These are phyloP conservation scores for Dictyophora rubrovolvata DNA, from an alignment of 768 basidiomycete species.

Conservation along the genomic window DNA sequence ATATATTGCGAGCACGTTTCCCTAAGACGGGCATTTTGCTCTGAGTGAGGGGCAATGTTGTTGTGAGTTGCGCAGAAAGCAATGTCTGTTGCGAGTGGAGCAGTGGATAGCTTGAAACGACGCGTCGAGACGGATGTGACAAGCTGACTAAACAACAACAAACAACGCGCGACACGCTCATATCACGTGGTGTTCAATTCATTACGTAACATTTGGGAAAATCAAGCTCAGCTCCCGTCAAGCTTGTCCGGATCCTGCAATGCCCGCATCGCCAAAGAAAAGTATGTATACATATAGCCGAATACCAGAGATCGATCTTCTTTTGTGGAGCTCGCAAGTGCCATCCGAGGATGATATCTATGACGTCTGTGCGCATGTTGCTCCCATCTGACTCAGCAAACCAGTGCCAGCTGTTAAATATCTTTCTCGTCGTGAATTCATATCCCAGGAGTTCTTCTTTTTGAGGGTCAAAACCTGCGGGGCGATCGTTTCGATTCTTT, in stretches of 20 bases:
- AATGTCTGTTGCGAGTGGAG: no score
- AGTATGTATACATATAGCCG: background rate
- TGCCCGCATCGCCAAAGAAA: background rate
- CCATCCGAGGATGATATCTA: background rate
- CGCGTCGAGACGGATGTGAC: background rate
- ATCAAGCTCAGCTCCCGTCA: no score
- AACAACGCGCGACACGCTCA: background rate
- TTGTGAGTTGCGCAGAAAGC: background rate
- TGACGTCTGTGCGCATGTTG: background rate
- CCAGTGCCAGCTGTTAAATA: no score
- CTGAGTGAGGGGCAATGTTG: background rate
- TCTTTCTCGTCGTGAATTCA: no score
- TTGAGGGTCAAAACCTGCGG: background rate
- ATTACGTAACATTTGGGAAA: background rate
- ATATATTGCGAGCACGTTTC: background rate
- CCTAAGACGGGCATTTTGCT: background rate
- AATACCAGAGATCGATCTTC: no score
- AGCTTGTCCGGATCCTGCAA: background rate
- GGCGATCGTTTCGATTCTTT: background rate
- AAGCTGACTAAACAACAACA: background rate
- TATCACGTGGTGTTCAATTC: background rate
- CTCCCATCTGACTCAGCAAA: no score
- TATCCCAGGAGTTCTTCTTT: background rate
- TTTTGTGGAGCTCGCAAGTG: background rate
- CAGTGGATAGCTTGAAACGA: no score